Base-by-base conservation (phyloP, 2,329 filamentous ascomycete genomes). In the Exophiala aquamarina region DNA sequence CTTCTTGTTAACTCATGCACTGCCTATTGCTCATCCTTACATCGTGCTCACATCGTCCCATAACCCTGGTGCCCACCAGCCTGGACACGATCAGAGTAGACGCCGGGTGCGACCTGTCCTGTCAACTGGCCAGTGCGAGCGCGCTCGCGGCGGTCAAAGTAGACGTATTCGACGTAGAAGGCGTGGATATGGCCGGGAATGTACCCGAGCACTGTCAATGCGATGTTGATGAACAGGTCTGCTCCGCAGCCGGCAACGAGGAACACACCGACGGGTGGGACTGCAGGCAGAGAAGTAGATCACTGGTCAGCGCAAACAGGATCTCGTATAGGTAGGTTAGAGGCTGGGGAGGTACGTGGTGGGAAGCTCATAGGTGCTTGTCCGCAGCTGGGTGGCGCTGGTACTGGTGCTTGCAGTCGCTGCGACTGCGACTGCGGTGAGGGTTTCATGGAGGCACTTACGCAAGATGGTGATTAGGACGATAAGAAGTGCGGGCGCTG, bases 191-290 rank as follows among this genome's bases (percentile, higher is more conserved):
- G 57, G 23, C 57, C 57, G 1, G 86, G 86, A 62, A 91, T 78
- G 70, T 82, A 84, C 66, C 81, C 83, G 59, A 89, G 76, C 60
- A 88, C 80, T 61, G 89, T 94, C 71, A 94, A 75, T 64, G 89
- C 79, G 71, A 94, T 87, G 84, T 94, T 95, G 81, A 95, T 92
- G 71, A 92, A 76, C 63, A 95, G 76, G 67, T 95, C 88, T 57
- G 84, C 82, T 65, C 84, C 85, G 74, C 90, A 95, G 64, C 90
- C 90, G 59, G 86, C 83, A 83, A 95, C 89, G 61, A 95, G 86
- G 80, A 94, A 92, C 67, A 95, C 90, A 74, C 90, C 90, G 50
- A 95, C 74, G 66, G 90, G 90, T 46, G 90, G 90, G 57, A 95
- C 54, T 57, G 38, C 10, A 34, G 40, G 18, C 35, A 21, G 19